A percentile compares a stretch with the other conserved stretches of the same genome.
Evolutionary conservation across 352 stramenopile species (phyloP).

Genomic region (Salisapilia sapeloensis): DNA sequence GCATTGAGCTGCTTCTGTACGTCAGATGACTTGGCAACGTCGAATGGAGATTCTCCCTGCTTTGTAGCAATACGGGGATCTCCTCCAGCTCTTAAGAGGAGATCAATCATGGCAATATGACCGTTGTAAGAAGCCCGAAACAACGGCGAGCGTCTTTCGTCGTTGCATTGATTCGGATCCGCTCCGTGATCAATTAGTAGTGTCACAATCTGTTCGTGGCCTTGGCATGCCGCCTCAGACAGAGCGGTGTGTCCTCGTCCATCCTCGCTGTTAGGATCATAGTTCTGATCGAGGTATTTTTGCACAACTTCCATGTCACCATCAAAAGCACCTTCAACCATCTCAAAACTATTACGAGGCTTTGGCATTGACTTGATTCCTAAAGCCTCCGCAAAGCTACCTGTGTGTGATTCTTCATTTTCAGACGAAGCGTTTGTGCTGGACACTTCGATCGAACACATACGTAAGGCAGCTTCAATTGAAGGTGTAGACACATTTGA

Average conservation of each 20-base stretch:
- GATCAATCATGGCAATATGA: constrained; percentile 35
- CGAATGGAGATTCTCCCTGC: constrained; percentile 66
- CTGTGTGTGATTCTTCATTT: background rate
- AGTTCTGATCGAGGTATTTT: constrained; percentile 68
- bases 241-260: constrained; percentile 74
- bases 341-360: constrained; percentile 54
- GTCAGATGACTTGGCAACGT: constrained; percentile 69
- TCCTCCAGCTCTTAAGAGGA: constrained; percentile 53
- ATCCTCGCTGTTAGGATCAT: constrained; percentile 75
- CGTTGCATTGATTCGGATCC: constrained; percentile 78
- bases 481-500: constrained; percentile 21
- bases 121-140: constrained; percentile 81
- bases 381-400: background rate
- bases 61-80: constrained; percentile 57
- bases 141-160: constrained; percentile 62
- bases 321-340: constrained; percentile 84
- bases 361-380: constrained; percentile 2
- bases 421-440: no score
- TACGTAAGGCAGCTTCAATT: constrained; percentile 29
- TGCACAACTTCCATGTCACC: constrained; percentile 58
- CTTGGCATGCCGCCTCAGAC: constrained; percentile 76
- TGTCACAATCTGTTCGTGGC: constrained; percentile 41
- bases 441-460: constrained; percentile 50
- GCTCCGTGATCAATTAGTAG: constrained; percentile 59
- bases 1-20: constrained; percentile 29